Conservation (phyloP, 148 eudicot species). For the Dysphania ambrosioides region DNA sequence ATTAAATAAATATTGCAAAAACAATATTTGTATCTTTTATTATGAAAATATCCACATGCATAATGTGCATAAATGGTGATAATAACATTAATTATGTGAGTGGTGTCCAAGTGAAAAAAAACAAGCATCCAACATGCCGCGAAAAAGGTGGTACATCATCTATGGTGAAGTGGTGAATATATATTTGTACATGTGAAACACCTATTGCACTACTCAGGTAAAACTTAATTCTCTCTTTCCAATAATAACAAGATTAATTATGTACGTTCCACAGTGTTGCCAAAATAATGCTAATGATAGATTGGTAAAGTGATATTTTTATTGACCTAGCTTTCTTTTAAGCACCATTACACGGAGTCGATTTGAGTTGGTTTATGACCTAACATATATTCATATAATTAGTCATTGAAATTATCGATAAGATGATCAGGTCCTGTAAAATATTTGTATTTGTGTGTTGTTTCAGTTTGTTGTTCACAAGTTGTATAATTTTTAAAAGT, state of each 20-base stretch:
- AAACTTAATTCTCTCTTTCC: not conserved
- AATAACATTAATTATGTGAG: no score
- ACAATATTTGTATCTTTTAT: no score
- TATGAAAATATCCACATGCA: no score
- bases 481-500: no score
- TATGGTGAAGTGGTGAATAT: not conserved
- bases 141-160: conserved; percentile 1
- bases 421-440: not conserved
- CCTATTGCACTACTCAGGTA: not conserved
- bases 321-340: conserved; percentile 3
- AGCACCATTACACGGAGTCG: not conserved
- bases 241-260: not conserved
- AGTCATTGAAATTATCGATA: not conserved
- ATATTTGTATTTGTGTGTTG: not conserved
- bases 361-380: not conserved
- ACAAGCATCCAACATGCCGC: conserved; percentile 2
- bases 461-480: not conserved
- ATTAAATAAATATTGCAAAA: no score
- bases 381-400: no score
- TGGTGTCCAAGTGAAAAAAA: not conserved
- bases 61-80: no score
- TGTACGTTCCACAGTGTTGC: not conserved
- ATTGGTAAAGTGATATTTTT: not conserved
- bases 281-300: no score
- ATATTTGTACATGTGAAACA: conserved; percentile 1